phyloP scores from a whole-genome alignment of 305 asterid species.

The Striga hermonthica region DNA sequence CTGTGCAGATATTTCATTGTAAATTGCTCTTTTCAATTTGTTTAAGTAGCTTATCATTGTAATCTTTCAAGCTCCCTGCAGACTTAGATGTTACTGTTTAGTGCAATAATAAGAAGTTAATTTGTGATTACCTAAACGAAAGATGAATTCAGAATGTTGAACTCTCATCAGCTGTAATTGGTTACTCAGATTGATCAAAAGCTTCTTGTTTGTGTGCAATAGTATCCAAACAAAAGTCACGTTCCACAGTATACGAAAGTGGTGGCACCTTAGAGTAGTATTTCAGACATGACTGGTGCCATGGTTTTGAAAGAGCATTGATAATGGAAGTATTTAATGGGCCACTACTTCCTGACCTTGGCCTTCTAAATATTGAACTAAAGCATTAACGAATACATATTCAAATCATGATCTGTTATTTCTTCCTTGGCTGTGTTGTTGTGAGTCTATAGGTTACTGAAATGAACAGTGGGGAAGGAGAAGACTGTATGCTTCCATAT shows the following conservation, averaged over 20 bases:
- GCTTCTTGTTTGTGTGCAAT: conserved; percentile 19
- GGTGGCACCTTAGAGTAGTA: conserved; percentile 12
- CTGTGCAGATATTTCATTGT: conserved; percentile 24
- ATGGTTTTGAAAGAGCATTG: conserved; percentile 8
- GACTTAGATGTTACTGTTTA: conserved; percentile 14
- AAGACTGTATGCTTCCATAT: conserved; percentile 83
- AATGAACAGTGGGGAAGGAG: conserved; percentile 66
- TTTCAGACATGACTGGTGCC: conserved; percentile 8
- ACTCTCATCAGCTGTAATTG: conserved; percentile 22
- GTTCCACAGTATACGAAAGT: conserved; percentile 16
- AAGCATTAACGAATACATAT: conserved; percentile 13
- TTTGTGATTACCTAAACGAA: conserved; percentile 15
- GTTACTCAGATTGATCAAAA: conserved; percentile 26
- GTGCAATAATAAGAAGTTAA: conserved; percentile 21
- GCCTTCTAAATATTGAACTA: conserved; percentile 21
- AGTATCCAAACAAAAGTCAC: conserved; percentile 11
- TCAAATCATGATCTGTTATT: conserved; percentile 21
- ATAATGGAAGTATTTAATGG: conserved; percentile 17
- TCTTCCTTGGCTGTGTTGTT: conserved; percentile 26
- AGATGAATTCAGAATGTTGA: conserved; percentile 14
- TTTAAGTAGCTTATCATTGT: neutral
- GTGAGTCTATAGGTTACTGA: conserved; percentile 67
- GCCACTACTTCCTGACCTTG: conserved; percentile 26
- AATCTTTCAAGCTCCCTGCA: conserved; percentile 25
- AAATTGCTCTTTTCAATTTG: conserved; percentile 19